Percentiles rank a stretch among this genome's conserved stretches.
These are phyloP conservation scores for Aschersonia sp. DNA, from an alignment of 2,329 filamentous ascomycete genomes.

Conservation along the genomic window DNA sequence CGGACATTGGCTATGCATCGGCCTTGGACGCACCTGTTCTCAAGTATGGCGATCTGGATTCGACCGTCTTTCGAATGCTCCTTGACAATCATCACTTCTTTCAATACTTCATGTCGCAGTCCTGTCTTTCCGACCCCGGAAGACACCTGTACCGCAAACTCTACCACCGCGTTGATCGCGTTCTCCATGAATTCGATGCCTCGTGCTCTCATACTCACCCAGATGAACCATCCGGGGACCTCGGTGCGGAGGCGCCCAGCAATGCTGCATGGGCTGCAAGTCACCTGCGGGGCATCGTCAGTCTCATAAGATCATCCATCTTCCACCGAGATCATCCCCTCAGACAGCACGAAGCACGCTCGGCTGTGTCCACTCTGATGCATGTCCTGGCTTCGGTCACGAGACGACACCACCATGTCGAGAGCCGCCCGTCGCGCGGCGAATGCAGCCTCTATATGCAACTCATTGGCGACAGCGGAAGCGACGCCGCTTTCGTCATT, in stretches of 20 bases:
- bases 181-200: conserved; percentile 28
- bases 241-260: neutral
- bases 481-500: conserved; percentile 28
- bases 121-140: conserved; percentile 27
- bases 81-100: conserved; percentile 40
- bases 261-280: conserved; percentile 33
- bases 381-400: conserved; percentile 31
- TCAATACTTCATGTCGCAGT: conserved; percentile 32
- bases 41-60: conserved; percentile 30
- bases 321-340: conserved; percentile 22
- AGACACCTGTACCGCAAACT: conserved; percentile 33
- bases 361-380: conserved; percentile 31
- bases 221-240: neutral
- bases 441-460: conserved; percentile 32
- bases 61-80: conserved; percentile 37
- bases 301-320: conserved; percentile 27
- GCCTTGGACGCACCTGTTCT: conserved; percentile 18
- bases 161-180: conserved; percentile 28
- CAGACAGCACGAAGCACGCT: conserved; percentile 21
- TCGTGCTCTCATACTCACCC: conserved; percentile 15
- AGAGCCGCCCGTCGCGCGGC: conserved; percentile 12
- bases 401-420: conserved; percentile 19
- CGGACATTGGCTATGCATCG: conserved; percentile 26
- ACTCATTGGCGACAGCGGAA: conserved; percentile 26
- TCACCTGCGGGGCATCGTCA: conserved; percentile 28